Evolutionary conservation across 2,329 filamentous ascomycete genomes (phyloP), one percentile per base, ranked within the genome.

Genomic region (Calonectria henricotiae): DNA sequence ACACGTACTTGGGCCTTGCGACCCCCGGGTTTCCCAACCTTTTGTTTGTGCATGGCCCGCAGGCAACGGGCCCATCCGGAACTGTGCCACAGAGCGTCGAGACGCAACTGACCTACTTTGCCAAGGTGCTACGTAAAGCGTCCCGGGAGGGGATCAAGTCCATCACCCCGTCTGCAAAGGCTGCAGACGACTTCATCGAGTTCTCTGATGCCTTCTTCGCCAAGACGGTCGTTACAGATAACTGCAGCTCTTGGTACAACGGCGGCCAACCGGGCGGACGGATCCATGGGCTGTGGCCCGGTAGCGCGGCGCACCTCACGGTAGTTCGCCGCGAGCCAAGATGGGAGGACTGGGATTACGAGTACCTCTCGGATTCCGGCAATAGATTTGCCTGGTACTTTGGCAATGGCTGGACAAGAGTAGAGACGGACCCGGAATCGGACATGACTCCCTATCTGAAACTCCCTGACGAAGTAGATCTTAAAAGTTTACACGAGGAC

Each of bases 161-260:
- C 0, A 86, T 94, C 6, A 79, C 80, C 1, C 91, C 92, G 0
- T 87, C 86, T 0, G 85, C 85, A 55, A 82, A 84, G 35, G 92
- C 92, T 0, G 83, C 91, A 0, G 90, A 93, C 46, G 91, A 93
- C 74, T 92, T 91, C 71, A 81, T 89, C 12, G 86, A 87, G 63
- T 92, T 91, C 79, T 85, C 83, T 30, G 86, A 90, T 72, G 85
- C 86, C 0, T 90, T 89, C 77, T 90, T 89, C 74, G 79, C 82
- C 0, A 85, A 80, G 25, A 90, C 88, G 0, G 88, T 90, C 1
- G 80, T 91, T 67, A 85, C 86, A 0, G 89, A 91, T 63, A 88
- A 89, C 67, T 94, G 92, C 78, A 90, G 88, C 46, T 92, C 89
- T 0, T 94, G 92, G 92, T 92, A 92, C 69, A 94, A 94, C 70